Evolutionary conservation across 441 rosid genomes (phyloP).

Genomic region (Melastoma candidum): DNA sequence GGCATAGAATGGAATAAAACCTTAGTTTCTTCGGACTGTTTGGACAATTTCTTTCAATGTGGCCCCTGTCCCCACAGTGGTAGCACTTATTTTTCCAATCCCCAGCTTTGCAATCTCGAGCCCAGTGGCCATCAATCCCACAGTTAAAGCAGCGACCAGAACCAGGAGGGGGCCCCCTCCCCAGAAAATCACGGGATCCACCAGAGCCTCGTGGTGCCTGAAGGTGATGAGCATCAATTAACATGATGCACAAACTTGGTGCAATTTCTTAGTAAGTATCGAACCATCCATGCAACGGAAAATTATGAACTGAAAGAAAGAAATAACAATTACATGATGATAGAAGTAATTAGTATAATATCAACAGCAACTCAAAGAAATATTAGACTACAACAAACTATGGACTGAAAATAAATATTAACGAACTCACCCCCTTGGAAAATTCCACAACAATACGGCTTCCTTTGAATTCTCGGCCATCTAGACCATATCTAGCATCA

Average conservation of each 20-base stretch:
- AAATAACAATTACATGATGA: too few relatives aligned
- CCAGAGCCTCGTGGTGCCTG: constrained; percentile 71
- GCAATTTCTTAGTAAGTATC: neutral
- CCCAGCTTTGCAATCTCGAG: constrained; percentile 71
- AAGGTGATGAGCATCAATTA: neutral
- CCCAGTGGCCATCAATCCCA: constrained; percentile 81
- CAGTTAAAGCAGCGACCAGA: constrained; percentile 68
- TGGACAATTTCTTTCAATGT: constrained; percentile 64
- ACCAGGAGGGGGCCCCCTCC: constrained; percentile 74
- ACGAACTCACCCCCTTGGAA: constrained; percentile 49
- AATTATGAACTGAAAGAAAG: too few relatives aligned
- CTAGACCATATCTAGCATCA: constrained; percentile 55
- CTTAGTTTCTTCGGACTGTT: constrained; percentile 61
- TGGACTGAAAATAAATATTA: neutral
- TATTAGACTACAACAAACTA: too few relatives aligned
- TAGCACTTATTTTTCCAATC: constrained; percentile 83
- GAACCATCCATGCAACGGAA: neutral
- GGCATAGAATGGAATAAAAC: constrained; percentile 17
- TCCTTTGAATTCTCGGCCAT: constrained; percentile 62
- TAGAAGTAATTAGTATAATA: too few relatives aligned
- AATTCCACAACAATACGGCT: constrained; percentile 62
- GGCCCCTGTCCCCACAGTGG: constrained; percentile 73
- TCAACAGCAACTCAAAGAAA: neutral
- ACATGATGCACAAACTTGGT: neutral
- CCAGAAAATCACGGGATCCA: constrained; percentile 55